Conservation (phyloP, 208 protist genomes). For the Trypanosoma cruzi region DNA sequence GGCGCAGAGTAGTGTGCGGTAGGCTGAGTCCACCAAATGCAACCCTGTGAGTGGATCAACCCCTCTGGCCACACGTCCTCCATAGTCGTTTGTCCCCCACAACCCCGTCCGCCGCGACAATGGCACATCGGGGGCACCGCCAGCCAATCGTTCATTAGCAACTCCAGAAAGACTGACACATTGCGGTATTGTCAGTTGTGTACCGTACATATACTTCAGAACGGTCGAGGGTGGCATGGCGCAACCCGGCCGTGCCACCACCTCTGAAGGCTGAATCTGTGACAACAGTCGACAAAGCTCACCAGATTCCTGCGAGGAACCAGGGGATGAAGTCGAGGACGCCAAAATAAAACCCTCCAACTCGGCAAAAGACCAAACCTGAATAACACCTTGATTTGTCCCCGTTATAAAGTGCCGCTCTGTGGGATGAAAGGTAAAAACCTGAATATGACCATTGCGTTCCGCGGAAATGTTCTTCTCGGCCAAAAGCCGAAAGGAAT, state of each 20-base stretch:
- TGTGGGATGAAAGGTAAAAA: slow-evolving; percentile 62
- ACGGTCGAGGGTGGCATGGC: slow-evolving; percentile 6
- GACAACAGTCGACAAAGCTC: neutral
- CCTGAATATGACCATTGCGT: slow-evolving; percentile 23
- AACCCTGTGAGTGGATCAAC: slow-evolving; percentile 38
- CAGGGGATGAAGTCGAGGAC: neutral
- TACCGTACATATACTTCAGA: slow-evolving; percentile 22
- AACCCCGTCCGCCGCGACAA: slow-evolving; percentile 17
- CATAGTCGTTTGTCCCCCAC: neutral
- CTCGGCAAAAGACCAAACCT: slow-evolving; percentile 57
- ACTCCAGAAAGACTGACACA: neutral
- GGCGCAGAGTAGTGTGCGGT: slow-evolving; percentile 66
- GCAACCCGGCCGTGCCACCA: slow-evolving; percentile 4
- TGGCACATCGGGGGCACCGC: neutral
- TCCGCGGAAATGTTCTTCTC: slow-evolving; percentile 17
- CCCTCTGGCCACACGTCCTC: slow-evolving; percentile 13
- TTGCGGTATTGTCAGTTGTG: slow-evolving; percentile 3
- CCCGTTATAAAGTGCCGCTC: slow-evolving; percentile 50
- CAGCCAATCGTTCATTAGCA: neutral
- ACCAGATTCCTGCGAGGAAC: neutral
- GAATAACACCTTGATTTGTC: slow-evolving; percentile 56
- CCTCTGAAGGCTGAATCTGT: slow-evolving; percentile 11
- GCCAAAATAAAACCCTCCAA: neutral
- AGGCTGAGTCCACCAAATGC: slow-evolving; percentile 74
- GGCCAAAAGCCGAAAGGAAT: slow-evolving; percentile 17